Evolutionary conservation across 108 stramenopile genomes (phyloP).

Genomic region (Cyclotella atomus): DNA sequence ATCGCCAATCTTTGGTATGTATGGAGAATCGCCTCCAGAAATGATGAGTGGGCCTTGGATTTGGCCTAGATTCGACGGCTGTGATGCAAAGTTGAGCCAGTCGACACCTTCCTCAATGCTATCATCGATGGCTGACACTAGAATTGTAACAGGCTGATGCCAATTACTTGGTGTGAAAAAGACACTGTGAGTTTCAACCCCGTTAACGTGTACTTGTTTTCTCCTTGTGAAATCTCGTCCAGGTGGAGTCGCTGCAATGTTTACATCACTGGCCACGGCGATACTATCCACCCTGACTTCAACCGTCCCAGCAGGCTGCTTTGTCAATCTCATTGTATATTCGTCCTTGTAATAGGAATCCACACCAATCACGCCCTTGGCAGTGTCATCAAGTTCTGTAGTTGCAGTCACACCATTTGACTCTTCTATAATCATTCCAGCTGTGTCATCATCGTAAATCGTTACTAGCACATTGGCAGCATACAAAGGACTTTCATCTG

Average conservation of each 20-base stretch:
- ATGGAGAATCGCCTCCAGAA: conserved; percentile 23
- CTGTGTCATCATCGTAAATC: conserved; percentile 42
- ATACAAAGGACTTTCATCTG: conserved; percentile 1
- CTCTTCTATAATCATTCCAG: conserved; percentile 41
- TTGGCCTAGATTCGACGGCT: conserved; percentile 32
- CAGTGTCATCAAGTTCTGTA: conserved; percentile 39
- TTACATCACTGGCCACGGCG: conserved; percentile 2
- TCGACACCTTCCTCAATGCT: conserved; percentile 46
- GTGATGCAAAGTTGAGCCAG: conserved; percentile 41
- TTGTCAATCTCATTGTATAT: conserved; percentile 33
- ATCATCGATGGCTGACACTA: conserved; percentile 45
- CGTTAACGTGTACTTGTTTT: background rate
- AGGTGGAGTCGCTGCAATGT: conserved; percentile 2
- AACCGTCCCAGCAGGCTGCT: conserved; percentile 24
- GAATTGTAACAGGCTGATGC: conserved; percentile 12
- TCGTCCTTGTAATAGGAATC: conserved; percentile 24
- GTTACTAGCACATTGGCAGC: conserved; percentile 28
- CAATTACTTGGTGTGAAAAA: conserved; percentile 19
- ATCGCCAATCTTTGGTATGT: conserved; percentile 21
- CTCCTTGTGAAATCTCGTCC: conserved; percentile 2
- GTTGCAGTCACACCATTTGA: conserved; percentile 29
- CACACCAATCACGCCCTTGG: background rate
- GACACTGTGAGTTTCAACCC: background rate
- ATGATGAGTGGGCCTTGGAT: conserved; percentile 47
- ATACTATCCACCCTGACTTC: background rate